phyloP scores from a whole-genome alignment of 495 filamentous ascomycete genomes.

The Melanomma pulvis-pyrius region DNA sequence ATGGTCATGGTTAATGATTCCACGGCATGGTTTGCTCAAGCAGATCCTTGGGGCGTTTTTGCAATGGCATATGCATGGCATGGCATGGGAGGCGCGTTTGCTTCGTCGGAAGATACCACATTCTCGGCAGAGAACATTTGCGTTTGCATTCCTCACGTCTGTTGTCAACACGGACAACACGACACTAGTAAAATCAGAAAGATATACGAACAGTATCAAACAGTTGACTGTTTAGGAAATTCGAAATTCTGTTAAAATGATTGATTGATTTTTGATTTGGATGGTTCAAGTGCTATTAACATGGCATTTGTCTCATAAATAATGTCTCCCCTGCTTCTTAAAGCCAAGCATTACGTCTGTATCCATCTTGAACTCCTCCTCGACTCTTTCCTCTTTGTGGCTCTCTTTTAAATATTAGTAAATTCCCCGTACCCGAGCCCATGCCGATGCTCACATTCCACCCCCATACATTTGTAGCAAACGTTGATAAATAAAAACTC shows the following conservation, averaged over 20 bases:
- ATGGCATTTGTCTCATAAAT: neutral
- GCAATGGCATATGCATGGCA: neutral
- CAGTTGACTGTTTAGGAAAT: neutral
- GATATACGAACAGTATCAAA: too few relatives aligned
- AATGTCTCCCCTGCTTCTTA: too few relatives aligned
- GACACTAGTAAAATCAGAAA: neutral
- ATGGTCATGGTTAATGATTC: neutral
- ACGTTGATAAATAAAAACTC: constrained; percentile 5
- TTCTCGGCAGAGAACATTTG: neutral
- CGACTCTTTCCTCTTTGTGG: neutral
- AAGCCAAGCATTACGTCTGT: neutral
- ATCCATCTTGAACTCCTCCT: neutral
- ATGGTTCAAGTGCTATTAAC: neutral
- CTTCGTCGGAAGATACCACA: neutral
- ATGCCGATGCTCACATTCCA: neutral
- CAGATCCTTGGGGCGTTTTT: too few relatives aligned
- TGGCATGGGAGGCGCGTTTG: neutral
- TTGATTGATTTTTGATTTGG: neutral
- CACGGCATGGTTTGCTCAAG: neutral
- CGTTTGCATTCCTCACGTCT: neutral
- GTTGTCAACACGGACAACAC: neutral
- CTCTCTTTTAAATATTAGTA: neutral
- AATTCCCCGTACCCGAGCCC: neutral
- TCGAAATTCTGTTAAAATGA: neutral
- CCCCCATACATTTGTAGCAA: neutral